A percentile compares a stretch with the other conserved stretches of the same genome.
Evolutionary conservation across 2,329 filamentous ascomycete species (phyloP).

Genomic region (Hyphodiscus sp.): DNA sequence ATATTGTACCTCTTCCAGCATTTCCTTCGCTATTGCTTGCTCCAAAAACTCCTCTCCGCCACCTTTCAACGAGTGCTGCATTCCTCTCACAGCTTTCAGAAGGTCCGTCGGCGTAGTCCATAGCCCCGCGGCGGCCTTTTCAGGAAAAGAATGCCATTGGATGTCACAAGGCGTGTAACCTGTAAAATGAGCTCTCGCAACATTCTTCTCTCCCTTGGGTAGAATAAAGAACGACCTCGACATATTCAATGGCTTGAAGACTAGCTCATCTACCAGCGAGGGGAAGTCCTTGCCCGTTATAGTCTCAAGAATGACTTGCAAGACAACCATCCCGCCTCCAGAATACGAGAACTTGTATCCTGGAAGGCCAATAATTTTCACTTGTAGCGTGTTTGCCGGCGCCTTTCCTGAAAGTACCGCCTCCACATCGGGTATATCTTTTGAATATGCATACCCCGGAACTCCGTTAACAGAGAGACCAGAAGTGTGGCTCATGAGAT

Average conservation of each 20-base stretch:
- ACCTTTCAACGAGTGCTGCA: conserved; percentile 1
- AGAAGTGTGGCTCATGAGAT: conserved; percentile 3
- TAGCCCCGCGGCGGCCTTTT: neutral
- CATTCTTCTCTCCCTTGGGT: neutral
- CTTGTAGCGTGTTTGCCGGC: neutral
- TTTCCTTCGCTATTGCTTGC: neutral
- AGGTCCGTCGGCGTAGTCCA: conserved; percentile 4
- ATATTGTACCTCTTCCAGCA: neutral
- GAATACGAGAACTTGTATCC: conserved; percentile 3
- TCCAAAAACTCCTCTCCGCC: neutral
- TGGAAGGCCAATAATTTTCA: neutral
- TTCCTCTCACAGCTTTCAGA: conserved; percentile 1
- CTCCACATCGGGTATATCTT: neutral
- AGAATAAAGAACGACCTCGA: neutral
- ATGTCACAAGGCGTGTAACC: neutral
- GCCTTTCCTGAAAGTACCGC: conserved; percentile 1
- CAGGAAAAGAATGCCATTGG: neutral
- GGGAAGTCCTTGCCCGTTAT: neutral
- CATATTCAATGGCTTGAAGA: conserved; percentile 1
- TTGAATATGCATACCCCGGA: neutral
- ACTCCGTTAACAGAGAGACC: neutral
- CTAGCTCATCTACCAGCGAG: neutral
- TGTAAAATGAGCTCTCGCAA: neutral
- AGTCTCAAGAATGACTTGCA: conserved; percentile 1
- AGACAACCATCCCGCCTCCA: conserved; percentile 1